A percentile compares a stretch with the other conserved stretches of the same genome.
These are phyloP conservation scores for Primulina tabacum DNA, from an alignment of 257 asterid species.

Conservation along the genomic window DNA sequence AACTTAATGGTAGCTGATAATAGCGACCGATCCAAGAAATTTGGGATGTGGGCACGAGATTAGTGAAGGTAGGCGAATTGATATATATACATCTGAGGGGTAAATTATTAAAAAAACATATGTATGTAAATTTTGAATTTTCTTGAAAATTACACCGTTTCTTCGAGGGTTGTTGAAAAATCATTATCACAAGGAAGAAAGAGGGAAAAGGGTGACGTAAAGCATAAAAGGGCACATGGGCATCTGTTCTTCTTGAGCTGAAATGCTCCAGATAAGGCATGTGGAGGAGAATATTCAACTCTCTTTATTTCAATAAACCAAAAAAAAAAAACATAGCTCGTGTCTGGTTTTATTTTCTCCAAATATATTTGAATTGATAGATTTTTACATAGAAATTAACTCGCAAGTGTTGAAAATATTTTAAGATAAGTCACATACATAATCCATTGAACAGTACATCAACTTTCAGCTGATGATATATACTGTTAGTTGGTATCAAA, in stretches of 20 bases:
- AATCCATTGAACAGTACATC: too few species aligned
- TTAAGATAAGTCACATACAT: too few species aligned
- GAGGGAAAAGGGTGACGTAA: background rate
- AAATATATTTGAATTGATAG: too few species aligned
- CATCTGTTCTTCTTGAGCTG: background rate
- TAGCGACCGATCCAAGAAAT: background rate
- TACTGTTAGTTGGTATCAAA: too few species aligned
- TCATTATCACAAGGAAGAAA: background rate
- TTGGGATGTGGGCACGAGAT: background rate
- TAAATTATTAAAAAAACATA: too few species aligned
- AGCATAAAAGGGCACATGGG: background rate
- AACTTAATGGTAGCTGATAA: background rate
- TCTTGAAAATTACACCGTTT: too few species aligned
- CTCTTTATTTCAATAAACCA: too few species aligned
- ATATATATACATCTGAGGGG: background rate
- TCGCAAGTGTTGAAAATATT: too few species aligned
- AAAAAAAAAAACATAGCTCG: background rate
- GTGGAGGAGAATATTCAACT: constrained; percentile 3
- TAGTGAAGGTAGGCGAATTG: background rate
- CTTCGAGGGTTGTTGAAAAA: constrained; percentile 1
- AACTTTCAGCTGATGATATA: too few species aligned
- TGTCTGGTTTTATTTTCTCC: background rate
- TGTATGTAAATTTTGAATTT: too few species aligned
- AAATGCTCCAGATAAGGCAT: background rate
- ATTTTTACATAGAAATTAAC: too few species aligned